Conservation (phyloP, 495 filamentous ascomycete genomes). For the Penicillium bialowiezense region DNA sequence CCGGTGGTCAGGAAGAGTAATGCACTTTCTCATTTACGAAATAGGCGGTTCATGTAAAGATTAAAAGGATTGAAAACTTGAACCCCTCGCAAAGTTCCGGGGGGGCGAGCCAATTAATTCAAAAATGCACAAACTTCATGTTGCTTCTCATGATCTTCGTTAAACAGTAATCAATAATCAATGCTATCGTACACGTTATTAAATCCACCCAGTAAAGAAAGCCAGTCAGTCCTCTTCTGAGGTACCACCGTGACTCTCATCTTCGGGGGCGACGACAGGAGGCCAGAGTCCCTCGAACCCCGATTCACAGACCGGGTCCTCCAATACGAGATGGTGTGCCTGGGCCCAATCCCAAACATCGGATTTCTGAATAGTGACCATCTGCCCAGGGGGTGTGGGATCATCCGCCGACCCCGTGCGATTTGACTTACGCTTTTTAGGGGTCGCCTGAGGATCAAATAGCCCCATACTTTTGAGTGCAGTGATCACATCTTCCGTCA, state of each 20-base stretch:
- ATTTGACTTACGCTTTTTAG: conserved; percentile 36
- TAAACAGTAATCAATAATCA: conserved; percentile 10
- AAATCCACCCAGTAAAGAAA: conserved; percentile 2
- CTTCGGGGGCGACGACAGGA: conserved; percentile 9
- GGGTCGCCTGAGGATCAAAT: conserved; percentile 54
- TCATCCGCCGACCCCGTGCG: conserved; percentile 25
- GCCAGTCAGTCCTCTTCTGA: conserved; percentile 12
- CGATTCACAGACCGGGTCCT: conserved; percentile 47
- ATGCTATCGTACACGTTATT: conserved; percentile 4
- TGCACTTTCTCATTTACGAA: conserved; percentile 24
- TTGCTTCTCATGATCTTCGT: conserved; percentile 11
- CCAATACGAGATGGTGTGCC: conserved; percentile 34
- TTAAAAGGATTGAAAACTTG: conserved; percentile 18
- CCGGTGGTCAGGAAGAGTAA: conserved; percentile 48
- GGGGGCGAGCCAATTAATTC: conserved; percentile 19
- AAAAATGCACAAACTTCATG: conserved; percentile 30
- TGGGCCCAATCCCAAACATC: conserved; percentile 47
- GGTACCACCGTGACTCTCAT: neutral
- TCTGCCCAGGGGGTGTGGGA: conserved; percentile 24
- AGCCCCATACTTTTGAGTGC: conserved; percentile 76
- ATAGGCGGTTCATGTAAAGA: conserved; percentile 26
- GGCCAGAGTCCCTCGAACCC: conserved; percentile 43
- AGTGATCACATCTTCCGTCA: conserved; percentile 76
- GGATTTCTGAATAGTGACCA: conserved; percentile 42
- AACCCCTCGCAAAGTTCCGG: conserved; percentile 6